These are phyloP conservation scores for Solanum pennellii DNA, from an alignment of 257 asterid genomes.

Conservation along the genomic window DNA sequence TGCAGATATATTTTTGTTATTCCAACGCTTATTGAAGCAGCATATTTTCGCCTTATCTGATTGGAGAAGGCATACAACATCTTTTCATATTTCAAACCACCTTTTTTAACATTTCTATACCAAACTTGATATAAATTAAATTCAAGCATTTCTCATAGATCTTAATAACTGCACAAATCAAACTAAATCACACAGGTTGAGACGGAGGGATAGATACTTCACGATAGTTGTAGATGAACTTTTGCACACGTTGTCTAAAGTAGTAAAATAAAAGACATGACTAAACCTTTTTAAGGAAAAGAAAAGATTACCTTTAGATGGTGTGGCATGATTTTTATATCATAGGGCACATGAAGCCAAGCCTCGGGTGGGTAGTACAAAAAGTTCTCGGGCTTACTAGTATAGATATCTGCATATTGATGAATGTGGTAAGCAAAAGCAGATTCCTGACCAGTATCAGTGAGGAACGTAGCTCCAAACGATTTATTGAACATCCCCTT, in stretches of 20 bases:
- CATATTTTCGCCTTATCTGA: background rate
- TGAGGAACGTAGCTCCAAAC: conserved; percentile 89
- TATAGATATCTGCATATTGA: conserved; percentile 88
- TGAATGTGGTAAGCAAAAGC: conserved; percentile 90
- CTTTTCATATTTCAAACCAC: background rate
- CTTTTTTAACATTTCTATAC: background rate
- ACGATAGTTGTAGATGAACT: background rate
- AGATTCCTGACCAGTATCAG: conserved; percentile 93
- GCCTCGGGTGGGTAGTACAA: conserved; percentile 76
- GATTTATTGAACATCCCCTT: conserved; percentile 79
- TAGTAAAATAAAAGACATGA: background rate
- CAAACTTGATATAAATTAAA: background rate
- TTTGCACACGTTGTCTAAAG: background rate
- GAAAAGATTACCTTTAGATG: conserved; percentile 62
- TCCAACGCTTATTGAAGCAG: background rate
- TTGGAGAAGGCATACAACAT: background rate
- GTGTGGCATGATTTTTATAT: conserved; percentile 95
- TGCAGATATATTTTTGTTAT: background rate
- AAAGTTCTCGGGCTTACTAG: conserved; percentile 94
- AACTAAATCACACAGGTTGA: background rate
- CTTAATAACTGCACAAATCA: background rate
- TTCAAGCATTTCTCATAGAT: background rate
- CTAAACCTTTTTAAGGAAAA: background rate
- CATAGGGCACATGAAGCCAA: conserved; percentile 94
- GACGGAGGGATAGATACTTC: background rate